phyloP scores from a whole-genome alignment of 768 basidiomycete species.

The Russula olivacea region DNA sequence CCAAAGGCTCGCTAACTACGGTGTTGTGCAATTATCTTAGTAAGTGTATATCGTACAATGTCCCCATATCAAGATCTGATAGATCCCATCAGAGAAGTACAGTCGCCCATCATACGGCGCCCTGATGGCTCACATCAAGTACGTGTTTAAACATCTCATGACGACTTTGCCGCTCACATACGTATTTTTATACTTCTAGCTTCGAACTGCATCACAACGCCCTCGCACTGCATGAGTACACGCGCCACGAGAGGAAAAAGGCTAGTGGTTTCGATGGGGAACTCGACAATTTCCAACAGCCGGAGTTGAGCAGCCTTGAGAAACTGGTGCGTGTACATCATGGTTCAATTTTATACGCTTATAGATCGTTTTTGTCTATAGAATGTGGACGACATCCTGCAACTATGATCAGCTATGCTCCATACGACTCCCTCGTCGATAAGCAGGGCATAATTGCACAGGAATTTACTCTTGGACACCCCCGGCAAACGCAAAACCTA shows the following conservation, averaged over 20 bases:
- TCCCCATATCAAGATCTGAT: neutral
- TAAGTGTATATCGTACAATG: neutral
- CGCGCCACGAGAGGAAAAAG: slow-evolving; percentile 10
- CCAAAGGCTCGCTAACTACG: slow-evolving; percentile 26
- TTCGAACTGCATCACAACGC: slow-evolving; percentile 13
- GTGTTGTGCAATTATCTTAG: slow-evolving; percentile 21
- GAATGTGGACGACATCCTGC: slow-evolving; percentile 6
- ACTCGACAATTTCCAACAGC: slow-evolving; percentile 16
- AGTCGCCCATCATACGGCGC: slow-evolving; percentile 6
- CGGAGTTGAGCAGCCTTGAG: slow-evolving; percentile 16
- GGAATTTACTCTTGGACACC: neutral
- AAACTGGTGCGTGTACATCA: slow-evolving; percentile 8
- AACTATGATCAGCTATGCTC: neutral
- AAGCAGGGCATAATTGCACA: neutral
- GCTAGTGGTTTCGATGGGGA: slow-evolving; percentile 11
- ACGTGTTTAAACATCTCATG: neutral
- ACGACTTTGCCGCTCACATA: neutral
- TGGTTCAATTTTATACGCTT: neutral
- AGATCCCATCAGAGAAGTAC: slow-evolving; percentile 1
- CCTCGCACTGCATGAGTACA: slow-evolving; percentile 5
- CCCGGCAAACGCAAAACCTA: neutral
- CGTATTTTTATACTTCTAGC: neutral
- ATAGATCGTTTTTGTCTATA: neutral
- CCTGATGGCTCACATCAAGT: slow-evolving; percentile 22
- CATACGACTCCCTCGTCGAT: neutral